Conservation (phyloP, 352 stramenopile genomes). For the Pythium aristosporum region DNA sequence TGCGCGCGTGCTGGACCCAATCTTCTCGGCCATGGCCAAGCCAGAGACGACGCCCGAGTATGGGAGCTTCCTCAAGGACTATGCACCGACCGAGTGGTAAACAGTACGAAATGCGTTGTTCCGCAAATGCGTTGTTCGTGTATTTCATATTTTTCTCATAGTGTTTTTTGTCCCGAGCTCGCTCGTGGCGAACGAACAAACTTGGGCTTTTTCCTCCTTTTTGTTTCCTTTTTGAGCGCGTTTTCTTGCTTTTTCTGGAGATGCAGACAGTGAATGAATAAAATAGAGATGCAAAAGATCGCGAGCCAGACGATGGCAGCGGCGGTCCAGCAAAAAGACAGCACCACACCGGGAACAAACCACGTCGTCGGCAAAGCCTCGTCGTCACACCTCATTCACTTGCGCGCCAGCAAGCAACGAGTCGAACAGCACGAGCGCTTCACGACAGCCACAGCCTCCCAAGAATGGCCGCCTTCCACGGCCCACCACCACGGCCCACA, state of each 20-base stretch:
- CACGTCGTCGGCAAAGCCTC: background rate
- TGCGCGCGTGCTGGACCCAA: constrained; percentile 92
- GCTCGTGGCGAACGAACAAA: background rate
- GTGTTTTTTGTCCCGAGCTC: constrained; percentile 14
- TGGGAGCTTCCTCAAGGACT: constrained; percentile 87
- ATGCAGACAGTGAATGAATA: constrained; percentile 18
- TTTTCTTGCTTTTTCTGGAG: constrained; percentile 32
- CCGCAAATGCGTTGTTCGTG: constrained; percentile 17
- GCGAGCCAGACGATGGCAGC: background rate
- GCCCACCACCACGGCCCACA: constrained; percentile 11
- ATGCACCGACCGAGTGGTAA: constrained; percentile 87
- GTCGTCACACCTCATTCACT: background rate
- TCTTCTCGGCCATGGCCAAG: constrained; percentile 79
- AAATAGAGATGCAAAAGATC: constrained; percentile 19
- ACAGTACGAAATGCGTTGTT: constrained; percentile 9
- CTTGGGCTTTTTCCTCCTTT: constrained; percentile 30
- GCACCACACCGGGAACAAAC: background rate
- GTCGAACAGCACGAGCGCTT: background rate
- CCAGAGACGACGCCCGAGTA: constrained; percentile 28
- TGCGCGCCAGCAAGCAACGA: constrained; percentile 13
- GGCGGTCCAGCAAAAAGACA: background rate
- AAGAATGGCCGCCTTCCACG: background rate
- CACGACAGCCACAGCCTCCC: no score
- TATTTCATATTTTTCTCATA: constrained; percentile 15
- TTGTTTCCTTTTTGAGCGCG: constrained; percentile 30